Percentiles rank a stretch among this genome's conserved stretches.
Evolutionary conservation across 2,329 filamentous ascomycete genomes (phyloP).

Genomic region (Xylaria sp.): DNA sequence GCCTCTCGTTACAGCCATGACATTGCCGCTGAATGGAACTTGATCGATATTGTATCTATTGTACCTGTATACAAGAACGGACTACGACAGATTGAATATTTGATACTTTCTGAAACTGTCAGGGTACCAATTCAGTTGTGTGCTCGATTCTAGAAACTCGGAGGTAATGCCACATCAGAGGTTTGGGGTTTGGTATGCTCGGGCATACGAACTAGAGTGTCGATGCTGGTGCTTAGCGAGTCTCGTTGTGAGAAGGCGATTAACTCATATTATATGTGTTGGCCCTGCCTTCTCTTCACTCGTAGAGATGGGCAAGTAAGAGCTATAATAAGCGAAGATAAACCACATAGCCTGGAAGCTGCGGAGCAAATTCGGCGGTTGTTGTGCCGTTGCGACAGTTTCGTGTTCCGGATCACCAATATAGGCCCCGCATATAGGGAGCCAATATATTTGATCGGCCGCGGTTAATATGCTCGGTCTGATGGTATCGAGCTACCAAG

Average conservation of each 20-base stretch:
- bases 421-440: conserved; percentile 12
- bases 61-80: not conserved
- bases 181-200: not conserved
- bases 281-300: no score
- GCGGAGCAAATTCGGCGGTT: conserved; percentile 4
- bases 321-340: not conserved
- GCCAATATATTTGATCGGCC: conserved; percentile 14
- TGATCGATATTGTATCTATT: not conserved
- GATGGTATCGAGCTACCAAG: not conserved
- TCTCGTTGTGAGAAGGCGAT: not conserved
- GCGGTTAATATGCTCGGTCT: conserved; percentile 25
- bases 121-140: not conserved
- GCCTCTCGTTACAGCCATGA: not conserved
- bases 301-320: not conserved
- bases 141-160: no score
- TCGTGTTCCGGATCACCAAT: conserved; percentile 19
- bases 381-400: conserved; percentile 5
- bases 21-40: not conserved
- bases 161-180: no score
- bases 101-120: not conserved
- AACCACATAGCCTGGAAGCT: not conserved
- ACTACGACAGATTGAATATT: not conserved
- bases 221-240: no score
- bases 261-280: no score
- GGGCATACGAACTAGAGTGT: not conserved